Conservation (phyloP, 306 rosid species). For the Malus fusca region DNA sequence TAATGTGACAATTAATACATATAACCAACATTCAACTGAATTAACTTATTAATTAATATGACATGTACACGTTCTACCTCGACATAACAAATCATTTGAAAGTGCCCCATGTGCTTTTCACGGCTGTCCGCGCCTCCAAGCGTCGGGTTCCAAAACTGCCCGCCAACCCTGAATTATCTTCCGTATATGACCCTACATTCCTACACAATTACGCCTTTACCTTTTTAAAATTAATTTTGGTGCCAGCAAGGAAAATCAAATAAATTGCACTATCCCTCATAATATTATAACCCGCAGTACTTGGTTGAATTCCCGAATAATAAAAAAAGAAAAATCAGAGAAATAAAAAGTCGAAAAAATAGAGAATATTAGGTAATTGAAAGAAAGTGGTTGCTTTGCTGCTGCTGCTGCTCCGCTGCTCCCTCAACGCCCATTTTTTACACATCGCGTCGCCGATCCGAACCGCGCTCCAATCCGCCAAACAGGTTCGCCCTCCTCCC, state of each 20-base stretch:
- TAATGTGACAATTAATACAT: no score
- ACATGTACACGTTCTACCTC: no score
- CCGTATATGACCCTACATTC: no score
- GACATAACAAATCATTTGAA: background rate
- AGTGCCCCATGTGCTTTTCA: background rate
- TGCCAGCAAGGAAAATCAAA: no score
- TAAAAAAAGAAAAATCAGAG: background rate
- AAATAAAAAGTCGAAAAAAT: background rate
- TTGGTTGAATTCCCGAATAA: background rate
- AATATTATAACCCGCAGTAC: background rate
- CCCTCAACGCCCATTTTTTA: background rate
- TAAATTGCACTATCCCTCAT: background rate
- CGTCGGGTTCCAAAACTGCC: background rate
- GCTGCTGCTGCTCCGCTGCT: background rate
- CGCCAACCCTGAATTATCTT: background rate
- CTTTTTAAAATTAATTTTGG: background rate
- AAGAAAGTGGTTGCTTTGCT: background rate
- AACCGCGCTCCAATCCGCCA: background rate
- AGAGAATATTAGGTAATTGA: background rate
- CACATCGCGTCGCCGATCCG: conserved; percentile 4
- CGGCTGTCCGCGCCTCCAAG: background rate
- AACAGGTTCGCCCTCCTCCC: conserved; percentile 2
- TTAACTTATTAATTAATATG: no score
- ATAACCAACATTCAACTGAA: no score
- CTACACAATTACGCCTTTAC: background rate